Conservation (phyloP, 1,284 basidiomycete species). For the Trichosporon coremiiforme region DNA sequence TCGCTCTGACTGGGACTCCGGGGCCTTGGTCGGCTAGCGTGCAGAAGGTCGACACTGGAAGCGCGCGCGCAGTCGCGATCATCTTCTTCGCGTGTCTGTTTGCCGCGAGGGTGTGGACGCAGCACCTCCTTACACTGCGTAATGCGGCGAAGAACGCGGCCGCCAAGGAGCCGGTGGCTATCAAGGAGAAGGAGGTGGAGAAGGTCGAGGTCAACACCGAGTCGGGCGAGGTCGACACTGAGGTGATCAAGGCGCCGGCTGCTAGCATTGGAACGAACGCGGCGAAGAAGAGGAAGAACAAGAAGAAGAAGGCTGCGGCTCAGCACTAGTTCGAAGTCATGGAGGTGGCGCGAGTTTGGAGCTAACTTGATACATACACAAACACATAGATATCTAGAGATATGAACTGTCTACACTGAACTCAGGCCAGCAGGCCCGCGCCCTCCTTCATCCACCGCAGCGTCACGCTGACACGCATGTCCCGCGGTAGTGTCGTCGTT, state of each 20-base stretch:
- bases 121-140: background rate
- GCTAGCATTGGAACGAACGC: conserved; percentile 12
- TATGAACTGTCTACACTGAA: background rate
- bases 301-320: conserved; percentile 21
- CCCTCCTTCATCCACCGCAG: conserved; percentile 54
- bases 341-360: background rate
- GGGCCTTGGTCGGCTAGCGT: conserved; percentile 24
- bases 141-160: background rate
- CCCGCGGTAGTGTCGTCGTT: conserved; percentile 40
- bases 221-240: background rate
- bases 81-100: conserved; percentile 40
- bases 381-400: background rate
- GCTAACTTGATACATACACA: background rate
- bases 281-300: conserved; percentile 26
- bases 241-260: conserved; percentile 32
- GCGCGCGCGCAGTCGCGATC: conserved; percentile 40
- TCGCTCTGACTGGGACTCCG: conserved; percentile 27
- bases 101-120: conserved; percentile 37
- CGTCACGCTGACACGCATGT: conserved; percentile 52
- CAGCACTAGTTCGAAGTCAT: background rate
- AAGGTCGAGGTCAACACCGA: background rate
- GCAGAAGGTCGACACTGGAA: conserved; percentile 24
- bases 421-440: conserved; percentile 43
- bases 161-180: conserved; percentile 12
- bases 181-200: background rate